A percentile compares a stretch with the other conserved stretches of the same genome.
phyloP scores from a whole-genome alignment of 306 rosid genomes.

The Malus sylvestris region DNA sequence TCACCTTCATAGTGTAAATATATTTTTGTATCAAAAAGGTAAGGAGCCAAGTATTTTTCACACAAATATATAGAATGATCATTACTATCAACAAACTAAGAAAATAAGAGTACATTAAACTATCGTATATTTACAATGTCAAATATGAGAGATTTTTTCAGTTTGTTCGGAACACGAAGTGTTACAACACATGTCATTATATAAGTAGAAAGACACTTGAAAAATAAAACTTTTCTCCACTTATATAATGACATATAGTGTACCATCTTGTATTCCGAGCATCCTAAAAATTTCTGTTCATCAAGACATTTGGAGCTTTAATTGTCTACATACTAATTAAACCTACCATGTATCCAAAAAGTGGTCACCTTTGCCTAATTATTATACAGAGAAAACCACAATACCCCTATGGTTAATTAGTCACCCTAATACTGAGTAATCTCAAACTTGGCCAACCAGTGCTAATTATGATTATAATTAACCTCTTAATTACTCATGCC shows the following conservation, averaged over 20 bases:
- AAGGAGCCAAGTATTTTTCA: neutral
- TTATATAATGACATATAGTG: no score
- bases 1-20: no score
- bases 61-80: neutral
- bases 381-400: neutral
- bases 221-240: no score
- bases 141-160: no score
- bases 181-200: no score
- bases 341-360: no score
- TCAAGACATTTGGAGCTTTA: neutral
- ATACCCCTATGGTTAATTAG: neutral
- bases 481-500: conserved; percentile 46
- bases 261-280: no score
- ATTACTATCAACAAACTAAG: neutral
- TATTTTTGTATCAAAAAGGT: neutral
- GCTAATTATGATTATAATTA: neutral
- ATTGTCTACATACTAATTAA: no score
- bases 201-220: no score
- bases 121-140: neutral
- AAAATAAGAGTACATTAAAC: no score
- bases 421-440: neutral
- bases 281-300: no score
- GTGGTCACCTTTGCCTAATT: neutral
- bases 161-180: no score
- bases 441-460: neutral